Percentiles rank a stretch among this genome's conserved stretches.
These are phyloP conservation scores for Phytophthora meadii DNA, from an alignment of 352 stramenopile species.

Conservation along the genomic window DNA sequence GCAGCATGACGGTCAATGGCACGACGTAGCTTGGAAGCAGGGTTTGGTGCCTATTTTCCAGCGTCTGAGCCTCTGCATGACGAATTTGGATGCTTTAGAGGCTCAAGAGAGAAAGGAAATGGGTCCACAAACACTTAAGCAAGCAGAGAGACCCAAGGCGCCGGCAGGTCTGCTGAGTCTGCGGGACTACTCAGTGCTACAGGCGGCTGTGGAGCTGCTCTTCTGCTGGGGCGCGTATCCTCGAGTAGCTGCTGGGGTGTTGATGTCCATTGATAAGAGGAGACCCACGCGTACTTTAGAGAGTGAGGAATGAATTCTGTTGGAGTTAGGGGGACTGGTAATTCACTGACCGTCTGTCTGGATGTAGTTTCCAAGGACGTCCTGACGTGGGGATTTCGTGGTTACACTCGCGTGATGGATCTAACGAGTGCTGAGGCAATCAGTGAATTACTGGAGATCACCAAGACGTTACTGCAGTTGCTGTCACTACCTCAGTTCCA, in stretches of 20 bases:
- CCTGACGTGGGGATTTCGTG: slow-evolving; percentile 50
- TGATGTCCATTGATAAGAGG: slow-evolving; percentile 69
- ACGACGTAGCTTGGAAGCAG: slow-evolving; percentile 36
- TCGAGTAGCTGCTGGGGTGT: slow-evolving; percentile 53
- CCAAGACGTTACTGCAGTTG: slow-evolving; percentile 60
- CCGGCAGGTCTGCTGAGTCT: slow-evolving; percentile 80
- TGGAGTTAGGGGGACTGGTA: neutral
- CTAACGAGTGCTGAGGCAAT: slow-evolving; percentile 13
- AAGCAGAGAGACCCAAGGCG: slow-evolving; percentile 46
- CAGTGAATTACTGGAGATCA: slow-evolving; percentile 52
- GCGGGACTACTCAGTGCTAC: slow-evolving; percentile 83
- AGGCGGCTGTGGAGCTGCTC: slow-evolving; percentile 79
- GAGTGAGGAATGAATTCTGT: slow-evolving; percentile 51
- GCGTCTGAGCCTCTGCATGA: slow-evolving; percentile 55
- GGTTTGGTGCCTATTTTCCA: slow-evolving; percentile 53
- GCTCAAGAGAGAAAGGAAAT: slow-evolving; percentile 19
- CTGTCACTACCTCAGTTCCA: slow-evolving; percentile 78
- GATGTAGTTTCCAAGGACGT: slow-evolving; percentile 62
- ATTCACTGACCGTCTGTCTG: slow-evolving; percentile 13
- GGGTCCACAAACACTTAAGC: neutral
- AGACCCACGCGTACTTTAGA: slow-evolving; percentile 80
- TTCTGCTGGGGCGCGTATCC: slow-evolving; percentile 75
- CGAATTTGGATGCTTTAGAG: slow-evolving; percentile 53
- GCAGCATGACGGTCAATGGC: slow-evolving; percentile 15
- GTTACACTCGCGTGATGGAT: slow-evolving; percentile 22